A percentile compares a stretch with the other conserved stretches of the same genome.
Conservation (phyloP, 495 filamentous ascomycete genomes). For the Hypoxylon fragiforme region DNA sequence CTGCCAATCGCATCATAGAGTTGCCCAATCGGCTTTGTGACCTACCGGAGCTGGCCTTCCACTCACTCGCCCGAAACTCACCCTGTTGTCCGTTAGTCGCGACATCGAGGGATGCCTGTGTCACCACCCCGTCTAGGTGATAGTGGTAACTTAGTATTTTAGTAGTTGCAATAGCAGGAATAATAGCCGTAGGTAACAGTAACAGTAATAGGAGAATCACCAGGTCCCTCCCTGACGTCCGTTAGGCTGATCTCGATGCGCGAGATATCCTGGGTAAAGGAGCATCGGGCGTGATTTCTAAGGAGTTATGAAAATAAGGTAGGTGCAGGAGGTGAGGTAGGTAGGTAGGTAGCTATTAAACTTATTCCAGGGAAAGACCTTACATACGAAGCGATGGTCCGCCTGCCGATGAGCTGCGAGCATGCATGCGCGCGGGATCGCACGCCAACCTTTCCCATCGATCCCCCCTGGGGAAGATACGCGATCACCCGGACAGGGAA, state of each 20-base stretch:
- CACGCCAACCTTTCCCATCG: conserved; percentile 52
- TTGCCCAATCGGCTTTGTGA: conserved; percentile 48
- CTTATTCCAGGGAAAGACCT: conserved; percentile 48
- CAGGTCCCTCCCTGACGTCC: conserved; percentile 38
- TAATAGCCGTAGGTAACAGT: too few species aligned
- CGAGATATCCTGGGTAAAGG: conserved; percentile 41
- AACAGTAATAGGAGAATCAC: too few species aligned
- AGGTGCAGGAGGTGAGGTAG: conserved; percentile 44
- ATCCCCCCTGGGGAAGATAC: conserved; percentile 46
- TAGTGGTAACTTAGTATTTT: too few species aligned
- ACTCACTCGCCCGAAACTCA: conserved; percentile 52
- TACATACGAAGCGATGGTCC: conserved; percentile 47
- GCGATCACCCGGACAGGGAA: conserved; percentile 45
- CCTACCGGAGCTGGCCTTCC: conserved; percentile 48
- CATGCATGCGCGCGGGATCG: conserved; percentile 45
- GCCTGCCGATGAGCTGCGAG: conserved; percentile 49
- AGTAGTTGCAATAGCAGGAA: too few species aligned
- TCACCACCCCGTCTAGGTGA: too few species aligned
- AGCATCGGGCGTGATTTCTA: conserved; percentile 45
- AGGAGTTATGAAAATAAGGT: conserved; percentile 38
- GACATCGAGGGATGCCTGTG: conserved; percentile 17
- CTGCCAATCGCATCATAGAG: conserved; percentile 41
- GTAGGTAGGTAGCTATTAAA: too few species aligned
- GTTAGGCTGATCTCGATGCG: conserved; percentile 43
- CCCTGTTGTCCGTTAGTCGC: conserved; percentile 38